Base-by-base conservation (phyloP, 2,329 filamentous ascomycete genomes). In the Penicillium sp. region DNA sequence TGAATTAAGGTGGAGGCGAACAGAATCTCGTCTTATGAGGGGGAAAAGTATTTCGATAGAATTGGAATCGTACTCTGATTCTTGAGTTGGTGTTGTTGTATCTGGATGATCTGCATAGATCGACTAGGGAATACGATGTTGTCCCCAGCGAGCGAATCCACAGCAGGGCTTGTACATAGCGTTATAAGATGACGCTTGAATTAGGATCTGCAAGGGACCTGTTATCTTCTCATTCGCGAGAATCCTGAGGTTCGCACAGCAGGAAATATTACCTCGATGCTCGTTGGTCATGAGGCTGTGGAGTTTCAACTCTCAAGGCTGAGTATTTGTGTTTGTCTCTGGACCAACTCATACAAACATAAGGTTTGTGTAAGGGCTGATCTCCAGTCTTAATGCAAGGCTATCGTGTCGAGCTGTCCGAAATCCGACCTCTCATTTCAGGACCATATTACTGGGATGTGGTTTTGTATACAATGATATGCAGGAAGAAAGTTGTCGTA, bases 101-200 rank as follows among this genome's bases (percentile, higher is more conserved):
- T 35, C 19, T 9, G 19, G 50, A 17, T 49, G 23, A 38, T 54
- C 48, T 47, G 29, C 30, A 17, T 38, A 47, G n/a, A 58, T 45
- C 26, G 52, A 46, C 35, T n/a, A 19, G 13, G 11, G 19, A 45
- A 55, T 55, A 55, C 52, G 52, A 55, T 46, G 52, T n/a, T 31
- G 17, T 50, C 26, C 5, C 13, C 35, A 41, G 35, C 35, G 13
- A 5, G 35, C 4, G 5, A 41, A 41, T 41, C 35, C 26, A 35
- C 23, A 15, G 35, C 11, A 13, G 35, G 35, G 35, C 13, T 41
- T 13, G 35, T 13, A 21, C 21, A 21, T 21, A 17, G 5, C 35
- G 13, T 15, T 13, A 11, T 13, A 11, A 41, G 35, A 41, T 41
- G 35, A 15, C 15, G 5, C 35, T 9, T 41, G 35, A 15, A 41